Percentiles rank a stretch among this genome's conserved stretches.
These are phyloP conservation scores for Pinguiococcus pyrenoidosus DNA, from an alignment of 108 stramenopile species.

Conservation along the genomic window DNA sequence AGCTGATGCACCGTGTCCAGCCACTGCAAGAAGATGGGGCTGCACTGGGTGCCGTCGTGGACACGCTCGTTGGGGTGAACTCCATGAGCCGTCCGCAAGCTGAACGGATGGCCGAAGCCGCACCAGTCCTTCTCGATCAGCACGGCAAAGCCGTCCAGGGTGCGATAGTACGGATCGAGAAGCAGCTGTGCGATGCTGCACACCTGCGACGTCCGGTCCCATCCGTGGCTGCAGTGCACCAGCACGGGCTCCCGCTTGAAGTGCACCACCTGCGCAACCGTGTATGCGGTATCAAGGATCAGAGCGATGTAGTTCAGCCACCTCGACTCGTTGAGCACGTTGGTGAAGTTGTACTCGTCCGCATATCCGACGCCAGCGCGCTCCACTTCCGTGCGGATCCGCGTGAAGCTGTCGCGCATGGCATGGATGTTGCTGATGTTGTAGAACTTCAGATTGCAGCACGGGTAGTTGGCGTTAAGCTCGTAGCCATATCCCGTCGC, in stretches of 20 bases:
- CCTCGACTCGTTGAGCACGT: slow-evolving; percentile 61
- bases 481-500: slow-evolving; percentile 43
- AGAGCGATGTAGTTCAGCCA: slow-evolving; percentile 73
- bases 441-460: slow-evolving; percentile 23
- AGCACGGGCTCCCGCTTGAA: slow-evolving; percentile 69
- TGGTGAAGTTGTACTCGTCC: slow-evolving; percentile 2
- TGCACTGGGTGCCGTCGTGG: slow-evolving; percentile 72
- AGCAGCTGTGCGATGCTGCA: slow-evolving; percentile 71
- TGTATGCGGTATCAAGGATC: slow-evolving; percentile 71
- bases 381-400: no score
- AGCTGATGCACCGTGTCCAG: slow-evolving; percentile 91
- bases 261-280: slow-evolving; percentile 67
- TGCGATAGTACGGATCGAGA: slow-evolving; percentile 91
- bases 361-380: no score
- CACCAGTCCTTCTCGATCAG: slow-evolving; percentile 95
- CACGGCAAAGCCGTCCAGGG: slow-evolving; percentile 70
- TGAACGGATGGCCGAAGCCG: slow-evolving; percentile 92
- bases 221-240: slow-evolving; percentile 95
- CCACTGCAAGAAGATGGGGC: slow-evolving; percentile 95
- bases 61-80: slow-evolving; percentile 38
- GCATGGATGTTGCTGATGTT: slow-evolving; percentile 52
- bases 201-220: slow-evolving; percentile 95
- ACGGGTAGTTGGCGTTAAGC: slow-evolving; percentile 20
- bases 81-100: slow-evolving; percentile 75
- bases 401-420: slow-evolving; percentile 17